These are phyloP conservation scores for Wickerhamomyces chambardii DNA, from an alignment of 805 yeast genomes.

Conservation along the genomic window DNA sequence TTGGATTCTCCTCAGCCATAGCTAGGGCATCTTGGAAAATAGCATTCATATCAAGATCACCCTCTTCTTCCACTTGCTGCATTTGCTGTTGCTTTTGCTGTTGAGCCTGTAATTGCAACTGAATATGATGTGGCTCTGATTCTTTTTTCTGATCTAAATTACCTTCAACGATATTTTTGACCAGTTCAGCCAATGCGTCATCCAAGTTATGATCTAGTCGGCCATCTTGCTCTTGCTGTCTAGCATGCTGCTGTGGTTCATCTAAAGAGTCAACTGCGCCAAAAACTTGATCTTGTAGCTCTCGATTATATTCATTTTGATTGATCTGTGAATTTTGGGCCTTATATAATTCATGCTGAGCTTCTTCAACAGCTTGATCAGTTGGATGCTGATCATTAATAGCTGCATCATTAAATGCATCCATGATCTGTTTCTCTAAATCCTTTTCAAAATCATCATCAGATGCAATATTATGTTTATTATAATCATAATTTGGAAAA, in stretches of 20 bases:
- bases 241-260: slow-evolving; percentile 14
- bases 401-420: slow-evolving; percentile 9
- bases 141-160: slow-evolving; percentile 5
- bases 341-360: neutral
- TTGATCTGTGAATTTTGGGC: neutral
- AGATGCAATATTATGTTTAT: neutral
- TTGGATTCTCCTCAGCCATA: slow-evolving; percentile 65
- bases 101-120: neutral
- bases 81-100: neutral
- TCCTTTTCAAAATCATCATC: slow-evolving; percentile 11
- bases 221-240: slow-evolving; percentile 2
- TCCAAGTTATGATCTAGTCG: slow-evolving; percentile 24
- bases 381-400: neutral
- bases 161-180: slow-evolving; percentile 42
- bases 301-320: slow-evolving; percentile 10
- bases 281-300: slow-evolving; percentile 15
- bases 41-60: slow-evolving; percentile 56
- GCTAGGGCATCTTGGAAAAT: slow-evolving; percentile 71
- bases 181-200: slow-evolving; percentile 47
- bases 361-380: neutral
- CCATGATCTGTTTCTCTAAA: slow-evolving; percentile 14
- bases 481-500: neutral
- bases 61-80: slow-evolving; percentile 18
- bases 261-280: slow-evolving; percentile 15
- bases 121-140: too few relatives aligned